Base-by-base conservation (phyloP, 2,329 filamentous ascomycete genomes). In the Cadophora luteo-olivacea region DNA sequence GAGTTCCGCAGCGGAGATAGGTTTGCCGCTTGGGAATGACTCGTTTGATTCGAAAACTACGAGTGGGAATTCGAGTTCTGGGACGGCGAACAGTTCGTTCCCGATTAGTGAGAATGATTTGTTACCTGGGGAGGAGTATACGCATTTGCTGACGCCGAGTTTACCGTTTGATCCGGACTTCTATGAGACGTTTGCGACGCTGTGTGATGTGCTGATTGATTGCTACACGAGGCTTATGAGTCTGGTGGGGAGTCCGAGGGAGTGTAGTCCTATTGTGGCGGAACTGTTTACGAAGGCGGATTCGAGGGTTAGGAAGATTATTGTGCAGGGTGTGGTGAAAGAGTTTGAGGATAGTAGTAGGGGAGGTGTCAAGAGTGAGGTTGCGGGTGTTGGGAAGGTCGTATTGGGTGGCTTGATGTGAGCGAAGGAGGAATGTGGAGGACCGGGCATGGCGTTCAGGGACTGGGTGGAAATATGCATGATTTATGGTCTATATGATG, bases 141-240 rank as follows among this genome's bases (percentile, higher is more conserved):
- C 89, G 0, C 90, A 95, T 78, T 85, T 99, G 1, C 85, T 97
- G 24, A 98, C 95, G n/a, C 96, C 96, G 0, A 91, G 90, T 19
- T 82, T 99, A 60, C 96, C 96, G 0, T 99, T 99, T 77, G 94
- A 98, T 72, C 96, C 96, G 0, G 96, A 99, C 80, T 99, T 97
- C 77, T 96, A 95, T 79, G 94, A 97, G 82, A 97, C 94, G 0
- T 98, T 98, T 81, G 91, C 94, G 16, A 97, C 96, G 14, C 85
- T 99, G 7, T 98, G 96, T 82, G 96, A 99, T 78, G 93, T 97
- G 3, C 83, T 99, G 70, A 97, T 97, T 75, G 96, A 98, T 79
- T 93, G 90, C 76, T 99, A 99, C 81, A 89, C 89, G 45, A 88
- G 90, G 65, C 87, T 99, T 33, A 83, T 97, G 75, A 85, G 84